phyloP scores from a whole-genome alignment of 768 basidiomycete species.

The Tephrocybe sp. region DNA sequence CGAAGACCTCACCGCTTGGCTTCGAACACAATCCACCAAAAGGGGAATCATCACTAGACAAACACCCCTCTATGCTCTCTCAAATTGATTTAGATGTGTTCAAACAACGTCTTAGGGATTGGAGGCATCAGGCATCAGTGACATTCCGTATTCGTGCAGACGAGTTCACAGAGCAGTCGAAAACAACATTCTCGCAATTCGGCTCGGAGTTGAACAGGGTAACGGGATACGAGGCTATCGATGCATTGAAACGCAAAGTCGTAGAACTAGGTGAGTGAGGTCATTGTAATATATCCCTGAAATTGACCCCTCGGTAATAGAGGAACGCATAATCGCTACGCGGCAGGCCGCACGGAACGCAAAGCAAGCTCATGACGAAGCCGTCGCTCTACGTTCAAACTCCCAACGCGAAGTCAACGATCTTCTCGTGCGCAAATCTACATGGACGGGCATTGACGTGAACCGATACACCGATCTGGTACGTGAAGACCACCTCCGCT shows the following conservation, averaged over 20 bases:
- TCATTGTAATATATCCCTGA: slow-evolving; percentile 1
- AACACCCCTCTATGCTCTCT: slow-evolving; percentile 6
- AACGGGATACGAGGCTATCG: slow-evolving; percentile 91
- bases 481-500: slow-evolving; percentile 83
- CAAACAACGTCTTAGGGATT: slow-evolving; percentile 42
- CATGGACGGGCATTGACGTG: slow-evolving; percentile 91
- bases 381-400: slow-evolving; percentile 75
- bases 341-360: slow-evolving; percentile 67
- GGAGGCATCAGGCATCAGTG: slow-evolving; percentile 44
- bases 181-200: slow-evolving; percentile 64
- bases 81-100: slow-evolving; percentile 33
- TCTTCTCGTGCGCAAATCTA: slow-evolving; percentile 87
- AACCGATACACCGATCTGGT: slow-evolving; percentile 86
- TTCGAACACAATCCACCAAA: slow-evolving; percentile 8
- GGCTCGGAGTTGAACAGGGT: slow-evolving; percentile 80
- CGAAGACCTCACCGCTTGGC: slow-evolving; percentile 1
- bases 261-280: slow-evolving; percentile 70
- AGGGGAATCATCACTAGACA: slow-evolving; percentile 12
- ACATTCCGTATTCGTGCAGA: slow-evolving; percentile 54
- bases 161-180: slow-evolving; percentile 53
- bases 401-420: slow-evolving; percentile 97
- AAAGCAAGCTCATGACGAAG: slow-evolving; percentile 73
- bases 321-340: slow-evolving; percentile 66
- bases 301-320: slow-evolving; percentile 34
- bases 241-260: slow-evolving; percentile 73